Conservation (phyloP, 805 yeast genomes). For the Yamadazyma nakazawae region DNA sequence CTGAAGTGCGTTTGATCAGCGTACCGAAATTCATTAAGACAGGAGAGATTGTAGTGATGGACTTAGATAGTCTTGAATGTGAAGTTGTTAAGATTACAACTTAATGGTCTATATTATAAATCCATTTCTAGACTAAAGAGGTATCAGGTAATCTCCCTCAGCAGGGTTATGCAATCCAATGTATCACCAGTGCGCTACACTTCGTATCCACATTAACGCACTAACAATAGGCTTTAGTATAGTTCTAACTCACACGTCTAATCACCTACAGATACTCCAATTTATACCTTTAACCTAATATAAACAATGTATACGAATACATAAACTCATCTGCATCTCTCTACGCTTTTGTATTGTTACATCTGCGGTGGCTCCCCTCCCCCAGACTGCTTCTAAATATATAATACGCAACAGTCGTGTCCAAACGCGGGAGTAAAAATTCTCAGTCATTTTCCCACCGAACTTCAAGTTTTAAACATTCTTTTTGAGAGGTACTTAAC, state of each 20-base stretch:
- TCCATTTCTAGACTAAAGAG: too few species aligned
- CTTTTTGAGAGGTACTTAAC: neutral
- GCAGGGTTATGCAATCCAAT: neutral
- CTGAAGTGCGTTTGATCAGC: conserved; percentile 50
- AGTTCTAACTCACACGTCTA: too few species aligned
- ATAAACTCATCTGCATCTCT: neutral
- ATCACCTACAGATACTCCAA: neutral
- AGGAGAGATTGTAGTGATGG: conserved; percentile 43
- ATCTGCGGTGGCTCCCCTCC: too few species aligned
- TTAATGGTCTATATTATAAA: too few species aligned
- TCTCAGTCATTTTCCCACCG: conserved; percentile 5
- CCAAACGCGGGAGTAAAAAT: conserved; percentile 3
- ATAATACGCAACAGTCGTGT: conserved; percentile 3
- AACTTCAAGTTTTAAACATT: conserved; percentile 1
- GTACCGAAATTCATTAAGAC: conserved; percentile 70
- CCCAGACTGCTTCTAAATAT: neutral
- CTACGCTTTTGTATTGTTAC: neutral
- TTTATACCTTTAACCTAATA: neutral
- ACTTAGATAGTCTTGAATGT: conserved; percentile 33
- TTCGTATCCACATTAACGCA: too few species aligned
- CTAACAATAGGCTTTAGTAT: too few species aligned
- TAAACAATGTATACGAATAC: too few species aligned
- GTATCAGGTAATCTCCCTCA: neutral
- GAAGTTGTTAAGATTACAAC: conserved; percentile 40
- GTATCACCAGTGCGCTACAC: neutral